phyloP scores from a whole-genome alignment of 441 rosid genomes.

The Gossypium davidsonii region DNA sequence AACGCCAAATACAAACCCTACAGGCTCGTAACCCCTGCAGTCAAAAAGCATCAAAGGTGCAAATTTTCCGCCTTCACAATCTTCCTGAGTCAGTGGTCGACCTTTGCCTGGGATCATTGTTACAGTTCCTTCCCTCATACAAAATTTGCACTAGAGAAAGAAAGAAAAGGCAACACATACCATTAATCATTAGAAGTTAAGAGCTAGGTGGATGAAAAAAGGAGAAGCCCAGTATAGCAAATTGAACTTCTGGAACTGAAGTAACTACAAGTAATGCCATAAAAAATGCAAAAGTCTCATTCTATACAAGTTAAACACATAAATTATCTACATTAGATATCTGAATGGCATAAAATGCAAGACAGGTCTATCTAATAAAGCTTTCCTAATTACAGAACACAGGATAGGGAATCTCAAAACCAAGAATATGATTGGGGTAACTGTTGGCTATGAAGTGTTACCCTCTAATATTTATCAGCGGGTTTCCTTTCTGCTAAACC shows the following conservation, averaged over 20 bases:
- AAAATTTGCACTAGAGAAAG: conserved; percentile 70
- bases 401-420: neutral
- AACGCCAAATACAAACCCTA: conserved; percentile 51
- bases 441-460: neutral
- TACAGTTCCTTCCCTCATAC: conserved; percentile 77
- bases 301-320: neutral
- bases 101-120: conserved; percentile 75
- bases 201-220: neutral
- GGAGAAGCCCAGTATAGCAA: neutral
- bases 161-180: conserved; percentile 1
- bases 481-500: neutral
- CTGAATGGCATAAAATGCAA: neutral
- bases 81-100: conserved; percentile 50
- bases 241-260: neutral
- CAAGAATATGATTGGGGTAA: neutral
- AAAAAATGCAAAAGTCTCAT: neutral
- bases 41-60: conserved; percentile 80
- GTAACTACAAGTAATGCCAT: neutral
- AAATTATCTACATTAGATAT: neutral
- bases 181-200: neutral
- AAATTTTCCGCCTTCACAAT: conserved; percentile 51
- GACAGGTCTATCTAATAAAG: neutral
- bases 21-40: conserved; percentile 80
- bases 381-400: neutral
- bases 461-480: neutral